phyloP scores from a whole-genome alignment of 306 rosid species.

The Prunus salicina region DNA sequence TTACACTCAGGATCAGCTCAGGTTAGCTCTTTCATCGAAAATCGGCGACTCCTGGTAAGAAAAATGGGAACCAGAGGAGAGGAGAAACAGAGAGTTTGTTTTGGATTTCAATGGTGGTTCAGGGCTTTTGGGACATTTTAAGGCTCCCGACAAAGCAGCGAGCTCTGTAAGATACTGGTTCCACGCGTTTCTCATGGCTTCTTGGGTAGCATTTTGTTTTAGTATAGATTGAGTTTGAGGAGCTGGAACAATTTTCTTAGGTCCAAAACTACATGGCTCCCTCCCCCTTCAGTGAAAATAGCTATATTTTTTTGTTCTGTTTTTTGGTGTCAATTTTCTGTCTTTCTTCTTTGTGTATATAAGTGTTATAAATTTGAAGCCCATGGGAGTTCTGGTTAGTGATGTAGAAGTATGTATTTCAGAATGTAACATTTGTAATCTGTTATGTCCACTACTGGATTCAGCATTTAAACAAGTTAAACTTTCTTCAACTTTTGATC shows the following conservation, averaged over 20 bases:
- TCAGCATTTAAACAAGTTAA: neutral
- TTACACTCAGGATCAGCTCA: slow-evolving; percentile 89
- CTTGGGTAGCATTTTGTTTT: neutral
- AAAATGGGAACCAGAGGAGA: neutral
- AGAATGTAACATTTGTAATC: neutral
- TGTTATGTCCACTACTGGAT: neutral
- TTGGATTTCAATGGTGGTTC: neutral
- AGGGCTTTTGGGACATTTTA: slow-evolving; percentile 56
- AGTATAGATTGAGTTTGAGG: slow-evolving; percentile 36
- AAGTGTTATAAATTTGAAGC: slow-evolving; percentile 28
- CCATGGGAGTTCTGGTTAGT: slow-evolving; percentile 10
- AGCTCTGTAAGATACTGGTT: slow-evolving; percentile 23
- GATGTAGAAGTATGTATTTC: neutral
- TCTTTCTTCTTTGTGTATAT: slow-evolving; percentile 26
- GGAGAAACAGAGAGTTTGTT: slow-evolving; percentile 14
- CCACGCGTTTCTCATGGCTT: neutral
- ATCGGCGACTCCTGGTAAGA: slow-evolving; percentile 47
- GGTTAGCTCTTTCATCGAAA: slow-evolving; percentile 57
- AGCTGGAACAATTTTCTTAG: slow-evolving; percentile 24
- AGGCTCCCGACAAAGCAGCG: slow-evolving; percentile 38
- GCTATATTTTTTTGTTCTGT: neutral
- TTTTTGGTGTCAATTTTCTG: slow-evolving; percentile 19
- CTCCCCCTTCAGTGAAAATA: slow-evolving; percentile 17
- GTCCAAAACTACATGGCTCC: slow-evolving; percentile 12
- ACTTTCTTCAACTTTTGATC: neutral